Evolutionary conservation across 176 grass and related monocot species (phyloP), one percentile per base, ranked within the genome.

Genomic region (Oryza glaberrima): DNA sequence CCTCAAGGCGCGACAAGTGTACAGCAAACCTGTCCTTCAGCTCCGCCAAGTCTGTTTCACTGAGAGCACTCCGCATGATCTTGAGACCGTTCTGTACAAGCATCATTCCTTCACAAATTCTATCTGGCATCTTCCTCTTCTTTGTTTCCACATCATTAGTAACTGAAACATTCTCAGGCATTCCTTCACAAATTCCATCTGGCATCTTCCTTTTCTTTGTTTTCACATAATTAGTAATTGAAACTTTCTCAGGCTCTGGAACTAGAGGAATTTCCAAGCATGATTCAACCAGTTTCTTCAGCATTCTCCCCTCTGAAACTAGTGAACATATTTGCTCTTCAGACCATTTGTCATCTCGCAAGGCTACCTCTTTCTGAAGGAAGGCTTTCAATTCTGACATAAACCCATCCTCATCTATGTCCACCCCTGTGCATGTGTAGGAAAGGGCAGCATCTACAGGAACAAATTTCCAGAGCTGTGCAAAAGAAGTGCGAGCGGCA

Each of bases 401-500:
- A 84, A 98, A 98, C 5, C 93, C 60, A 9, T 94, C 91, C 69
- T 94, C 91, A 25, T 91, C 91, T 20, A 85, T 73, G 34, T 77
- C 82, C 5, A 78, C 85, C 54, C 93, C 93, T 4, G 89, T 92
- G 43, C 77, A 30, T 44, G 73, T 49, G 73, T 95, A 94, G 34
- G 93, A 98, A 74, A 98, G 93, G 91, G 93, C 89, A 9, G 96
- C 89, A 78, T 95, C 87, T 85, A 69, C 77, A 4, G 96, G 93
- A 88, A 95, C 86, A 64, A 93, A 90, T 82, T 71, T 91, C 96
- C 93, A 98, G 45, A 98, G 93, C 76, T 95, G 87, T 11, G 91
- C 85, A 73, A 92, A 98, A 49, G 91, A 92, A 56, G 96, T 95
- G 54, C 89, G 91, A 54, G 91, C 89, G 0, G 93, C 96, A 44